These are phyloP conservation scores for Tylopilus sp. DNA, from an alignment of 1,284 basidiomycete species.

Conservation along the genomic window DNA sequence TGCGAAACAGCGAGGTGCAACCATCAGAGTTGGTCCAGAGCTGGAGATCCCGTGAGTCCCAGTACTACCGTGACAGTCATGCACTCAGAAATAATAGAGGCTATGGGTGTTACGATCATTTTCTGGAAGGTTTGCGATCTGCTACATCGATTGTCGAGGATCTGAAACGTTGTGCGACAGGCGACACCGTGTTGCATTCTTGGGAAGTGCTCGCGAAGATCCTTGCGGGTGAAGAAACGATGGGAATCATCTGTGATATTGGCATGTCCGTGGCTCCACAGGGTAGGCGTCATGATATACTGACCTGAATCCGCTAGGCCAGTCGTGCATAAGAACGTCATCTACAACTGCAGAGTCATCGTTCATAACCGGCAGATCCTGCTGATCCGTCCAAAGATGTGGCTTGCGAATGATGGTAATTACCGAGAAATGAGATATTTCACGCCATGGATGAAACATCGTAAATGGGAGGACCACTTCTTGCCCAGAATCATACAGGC, in stretches of 20 bases:
- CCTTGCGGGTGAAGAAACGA: slow-evolving; percentile 70
- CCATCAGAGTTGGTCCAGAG: slow-evolving; percentile 94
- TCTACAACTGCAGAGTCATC: slow-evolving; percentile 95
- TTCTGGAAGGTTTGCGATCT: slow-evolving; percentile 66
- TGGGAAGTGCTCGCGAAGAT: slow-evolving; percentile 94
- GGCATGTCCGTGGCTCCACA: slow-evolving; percentile 69
- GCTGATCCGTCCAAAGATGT: slow-evolving; percentile 97
- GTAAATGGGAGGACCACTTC: slow-evolving; percentile 85
- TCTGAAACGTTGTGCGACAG: slow-evolving; percentile 40
- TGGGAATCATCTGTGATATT: slow-evolving; percentile 86
- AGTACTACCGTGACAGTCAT: neutral
- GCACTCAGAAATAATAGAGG: slow-evolving; percentile 51
- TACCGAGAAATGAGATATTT: slow-evolving; percentile 97
- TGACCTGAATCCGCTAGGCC: slow-evolving; percentile 57
- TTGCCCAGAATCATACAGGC: slow-evolving; percentile 84
- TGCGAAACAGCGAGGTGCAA: slow-evolving; percentile 87
- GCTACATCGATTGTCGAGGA: neutral
- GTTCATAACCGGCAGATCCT: slow-evolving; percentile 84
- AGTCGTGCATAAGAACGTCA: slow-evolving; percentile 93
- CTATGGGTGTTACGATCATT: slow-evolving; percentile 94
- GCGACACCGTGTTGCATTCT: slow-evolving; percentile 91
- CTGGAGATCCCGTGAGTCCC: slow-evolving; percentile 88
- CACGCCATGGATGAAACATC: slow-evolving; percentile 90
- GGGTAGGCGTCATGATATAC: neutral
- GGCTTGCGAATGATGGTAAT: slow-evolving; percentile 98